Evolutionary conservation across 2,329 filamentous ascomycete species (phyloP).

Genomic region (Colletotrichum paranaense): DNA sequence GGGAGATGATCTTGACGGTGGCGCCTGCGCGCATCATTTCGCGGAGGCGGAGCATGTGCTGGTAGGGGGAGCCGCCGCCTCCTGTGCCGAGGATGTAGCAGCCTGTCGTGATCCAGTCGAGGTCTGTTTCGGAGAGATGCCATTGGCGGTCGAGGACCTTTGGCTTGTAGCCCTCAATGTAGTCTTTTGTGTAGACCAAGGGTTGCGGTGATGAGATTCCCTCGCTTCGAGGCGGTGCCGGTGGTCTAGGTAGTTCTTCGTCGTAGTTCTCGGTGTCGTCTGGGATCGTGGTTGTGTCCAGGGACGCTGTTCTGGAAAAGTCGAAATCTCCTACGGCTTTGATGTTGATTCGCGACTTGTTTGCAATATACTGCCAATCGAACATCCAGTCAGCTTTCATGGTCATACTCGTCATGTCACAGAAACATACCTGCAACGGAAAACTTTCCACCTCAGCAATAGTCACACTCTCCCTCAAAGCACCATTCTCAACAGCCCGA

Average conservation of each 20-base stretch:
- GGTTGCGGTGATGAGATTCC: constrained; percentile 31
- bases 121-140: constrained; percentile 50
- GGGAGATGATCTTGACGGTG: constrained; percentile 58
- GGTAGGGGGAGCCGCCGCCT: constrained; percentile 49
- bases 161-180: constrained; percentile 48
- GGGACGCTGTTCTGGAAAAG: constrained; percentile 38
- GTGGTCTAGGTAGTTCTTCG: background rate
- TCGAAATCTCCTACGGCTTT: constrained; percentile 70
- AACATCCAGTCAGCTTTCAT: constrained; percentile 23
- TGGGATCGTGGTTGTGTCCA: background rate
- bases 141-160: constrained; percentile 45
- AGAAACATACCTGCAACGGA: constrained; percentile 58
- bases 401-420: background rate
- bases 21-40: constrained; percentile 63
- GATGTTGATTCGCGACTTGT: constrained; percentile 68
- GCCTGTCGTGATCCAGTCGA: constrained; percentile 49
- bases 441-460: constrained; percentile 66
- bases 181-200: background rate
- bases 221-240: background rate
- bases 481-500: constrained; percentile 58
- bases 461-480: constrained; percentile 53
- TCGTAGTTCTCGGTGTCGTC: background rate
- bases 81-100: constrained; percentile 51
- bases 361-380: constrained; percentile 55
- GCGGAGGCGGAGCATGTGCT: constrained; percentile 58